Evolutionary conservation across 2,329 filamentous ascomycete genomes (phyloP).

Genomic region (Dothistroma septosporum): DNA sequence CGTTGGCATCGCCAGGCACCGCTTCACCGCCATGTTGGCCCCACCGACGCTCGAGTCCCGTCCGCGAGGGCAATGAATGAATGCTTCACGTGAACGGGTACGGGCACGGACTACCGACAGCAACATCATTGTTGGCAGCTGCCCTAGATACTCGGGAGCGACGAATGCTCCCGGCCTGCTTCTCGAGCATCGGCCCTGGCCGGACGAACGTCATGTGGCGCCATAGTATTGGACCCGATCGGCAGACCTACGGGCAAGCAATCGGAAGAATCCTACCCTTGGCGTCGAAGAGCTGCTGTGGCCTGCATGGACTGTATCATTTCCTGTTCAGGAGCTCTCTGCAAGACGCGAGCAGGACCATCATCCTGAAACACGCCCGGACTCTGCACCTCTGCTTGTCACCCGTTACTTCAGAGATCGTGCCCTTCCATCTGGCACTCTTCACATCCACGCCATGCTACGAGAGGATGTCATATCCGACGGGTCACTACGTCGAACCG

Average conservation of each 20-base stretch:
- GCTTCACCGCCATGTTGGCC: constrained; percentile 31
- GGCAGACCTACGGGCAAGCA: neutral
- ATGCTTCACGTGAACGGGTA: neutral
- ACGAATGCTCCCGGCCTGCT: neutral
- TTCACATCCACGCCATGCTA: neutral
- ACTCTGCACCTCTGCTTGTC: neutral
- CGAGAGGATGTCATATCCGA: neutral
- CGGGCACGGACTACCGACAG: constrained; percentile 5
- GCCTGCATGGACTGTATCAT: constrained; percentile 3
- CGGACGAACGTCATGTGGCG: constrained; percentile 10
- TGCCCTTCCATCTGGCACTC: constrained; percentile 2
- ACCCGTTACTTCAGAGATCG: constrained; percentile 5
- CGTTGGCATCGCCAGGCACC: constrained; percentile 26
- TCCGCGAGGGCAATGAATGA: neutral
- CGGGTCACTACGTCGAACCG: constrained; percentile 3
- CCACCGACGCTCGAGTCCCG: constrained; percentile 14
- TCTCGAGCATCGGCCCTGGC: constrained; percentile 6
- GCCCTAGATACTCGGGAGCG: neutral
- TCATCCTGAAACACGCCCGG: constrained; percentile 4
- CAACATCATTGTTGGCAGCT: constrained; percentile 9
- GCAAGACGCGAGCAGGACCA: neutral
- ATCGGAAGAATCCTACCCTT: neutral
- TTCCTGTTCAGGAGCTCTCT: constrained; percentile 1
- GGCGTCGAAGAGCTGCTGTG: constrained; percentile 2
- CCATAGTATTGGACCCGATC: neutral